Base-by-base conservation (phyloP, 345 rosid genomes). In the Arabidopsis suecica region DNA sequence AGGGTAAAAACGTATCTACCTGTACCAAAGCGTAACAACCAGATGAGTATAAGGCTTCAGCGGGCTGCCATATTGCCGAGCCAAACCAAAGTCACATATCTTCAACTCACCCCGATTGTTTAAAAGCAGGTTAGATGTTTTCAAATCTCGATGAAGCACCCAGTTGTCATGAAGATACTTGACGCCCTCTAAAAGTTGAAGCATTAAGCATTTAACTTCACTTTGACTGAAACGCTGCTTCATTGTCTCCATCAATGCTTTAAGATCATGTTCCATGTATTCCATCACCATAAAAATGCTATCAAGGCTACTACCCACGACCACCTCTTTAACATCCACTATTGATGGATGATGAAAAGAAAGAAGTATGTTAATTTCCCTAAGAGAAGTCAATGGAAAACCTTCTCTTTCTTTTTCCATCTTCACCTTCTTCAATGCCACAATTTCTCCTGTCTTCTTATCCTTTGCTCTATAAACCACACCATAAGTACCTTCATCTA, bases 371-470 rank as follows among this genome's bases (percentile, higher is more conserved):
- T 95, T 95, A 75, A 95, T 95, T 82, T 95, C 99, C 81, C 99
- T 87, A 41, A 95, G 78, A 65, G 99, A 72, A 51, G 99, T 95
- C 83, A 95, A 77, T 5, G 99, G 99, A 84, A 95, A 95, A 61
- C 99, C 99, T 87, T 95, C 99, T 73, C 97, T 88, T 87, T 95
- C 98, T 84, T 93, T 93, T 82, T 95, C 99, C 99, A 95, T 95
- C 86, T 95, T 95, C 49, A 95, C 99, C 86, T 93, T 92, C 86
- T 95, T 95, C 88, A 95, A 81, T 5, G 99, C 99, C 77, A 95
- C 99, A 71, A 95, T 82, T 83, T 92, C 98, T 25, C 93, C 97
- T 2, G 97, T 86, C 79, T 89, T 95, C 74, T 89, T 95, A 74
- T 95, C 98, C 76, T 71, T 90, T 20, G 99, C 99, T 85, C 99